These are phyloP conservation scores for Sphagnum contortum DNA, from an alignment of 225 moss, liverwort and hornwort species.

Conservation along the genomic window DNA sequence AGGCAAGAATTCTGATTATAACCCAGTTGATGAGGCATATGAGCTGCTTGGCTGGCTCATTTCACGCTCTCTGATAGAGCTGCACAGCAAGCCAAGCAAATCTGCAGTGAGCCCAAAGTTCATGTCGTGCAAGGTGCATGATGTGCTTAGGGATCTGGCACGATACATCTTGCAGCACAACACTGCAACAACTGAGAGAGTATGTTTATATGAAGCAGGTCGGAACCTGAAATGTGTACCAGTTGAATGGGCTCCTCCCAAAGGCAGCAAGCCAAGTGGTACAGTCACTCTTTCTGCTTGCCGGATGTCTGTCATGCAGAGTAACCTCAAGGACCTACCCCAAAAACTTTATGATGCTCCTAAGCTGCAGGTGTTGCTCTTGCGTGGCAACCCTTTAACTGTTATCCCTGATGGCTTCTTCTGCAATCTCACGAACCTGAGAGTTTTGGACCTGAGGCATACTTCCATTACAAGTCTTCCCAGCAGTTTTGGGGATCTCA, in stretches of 20 bases:
- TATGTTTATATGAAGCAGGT: constrained; percentile 31
- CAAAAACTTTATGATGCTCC: constrained; percentile 2
- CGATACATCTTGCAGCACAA: constrained; percentile 26
- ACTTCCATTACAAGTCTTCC: neutral
- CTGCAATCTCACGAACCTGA: neutral
- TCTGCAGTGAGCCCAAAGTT: accelerated
- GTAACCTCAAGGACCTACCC: constrained; percentile 8
- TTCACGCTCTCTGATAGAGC: constrained; percentile 28
- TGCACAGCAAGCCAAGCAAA: neutral
- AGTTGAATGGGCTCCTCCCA: constrained; percentile 13
- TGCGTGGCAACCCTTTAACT: neutral
- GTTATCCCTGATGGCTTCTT: neutral
- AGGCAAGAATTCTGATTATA: neutral
- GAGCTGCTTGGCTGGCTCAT: constrained; percentile 28
- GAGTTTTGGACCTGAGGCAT: neutral
- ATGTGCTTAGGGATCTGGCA: constrained; percentile 31
- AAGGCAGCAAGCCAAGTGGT: neutral
- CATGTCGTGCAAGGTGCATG: constrained; percentile 25
- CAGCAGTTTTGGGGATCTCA: neutral
- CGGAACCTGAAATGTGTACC: constrained; percentile 18
- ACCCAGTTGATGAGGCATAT: constrained; percentile 16
- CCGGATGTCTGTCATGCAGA: constrained; percentile 13
- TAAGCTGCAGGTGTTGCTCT: neutral
- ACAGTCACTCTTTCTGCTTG: constrained; percentile 6
- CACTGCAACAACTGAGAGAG: neutral